Evolutionary conservation across 306 rosid genomes (phyloP).

Genomic region (Amphicarpaea edgeworthii): DNA sequence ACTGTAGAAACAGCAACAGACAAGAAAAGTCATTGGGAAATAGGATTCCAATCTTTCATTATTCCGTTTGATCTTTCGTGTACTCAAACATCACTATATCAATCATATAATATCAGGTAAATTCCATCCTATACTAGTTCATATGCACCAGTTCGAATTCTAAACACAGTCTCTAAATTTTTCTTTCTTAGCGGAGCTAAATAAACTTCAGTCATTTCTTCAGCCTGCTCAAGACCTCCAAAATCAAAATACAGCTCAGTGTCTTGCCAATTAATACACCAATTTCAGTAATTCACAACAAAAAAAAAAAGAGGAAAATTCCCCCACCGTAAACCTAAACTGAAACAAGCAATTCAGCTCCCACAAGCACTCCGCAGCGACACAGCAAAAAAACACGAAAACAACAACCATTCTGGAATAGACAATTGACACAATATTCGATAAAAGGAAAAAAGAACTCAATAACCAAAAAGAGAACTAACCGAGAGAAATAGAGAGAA

Average conservation of each 20-base stretch:
- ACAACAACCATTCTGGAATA: background rate
- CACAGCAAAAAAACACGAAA: background rate
- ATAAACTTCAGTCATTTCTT: background rate
- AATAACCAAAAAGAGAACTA: background rate
- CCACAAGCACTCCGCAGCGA: constrained; percentile 8
- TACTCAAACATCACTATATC: constrained; percentile 1
- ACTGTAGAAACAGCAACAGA: background rate
- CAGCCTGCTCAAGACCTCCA: background rate
- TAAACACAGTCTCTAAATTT: background rate
- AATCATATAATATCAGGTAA: background rate
- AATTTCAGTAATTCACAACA: background rate
- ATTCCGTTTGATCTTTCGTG: background rate
- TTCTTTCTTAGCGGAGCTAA: background rate
- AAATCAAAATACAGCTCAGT: background rate
- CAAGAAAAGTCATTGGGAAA: background rate
- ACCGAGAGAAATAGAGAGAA: background rate
- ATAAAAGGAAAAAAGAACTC: background rate
- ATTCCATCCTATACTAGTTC: background rate
- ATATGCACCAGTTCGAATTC: background rate
- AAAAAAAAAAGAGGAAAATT: background rate
- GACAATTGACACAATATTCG: background rate
- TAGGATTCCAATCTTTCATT: background rate
- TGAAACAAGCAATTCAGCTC: background rate
- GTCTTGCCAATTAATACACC: constrained; percentile 4
- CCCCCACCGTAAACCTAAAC: background rate